phyloP scores from a whole-genome alignment of 192 early-diverging fungal genomes.

The Gryganskiella cystojenkinii region DNA sequence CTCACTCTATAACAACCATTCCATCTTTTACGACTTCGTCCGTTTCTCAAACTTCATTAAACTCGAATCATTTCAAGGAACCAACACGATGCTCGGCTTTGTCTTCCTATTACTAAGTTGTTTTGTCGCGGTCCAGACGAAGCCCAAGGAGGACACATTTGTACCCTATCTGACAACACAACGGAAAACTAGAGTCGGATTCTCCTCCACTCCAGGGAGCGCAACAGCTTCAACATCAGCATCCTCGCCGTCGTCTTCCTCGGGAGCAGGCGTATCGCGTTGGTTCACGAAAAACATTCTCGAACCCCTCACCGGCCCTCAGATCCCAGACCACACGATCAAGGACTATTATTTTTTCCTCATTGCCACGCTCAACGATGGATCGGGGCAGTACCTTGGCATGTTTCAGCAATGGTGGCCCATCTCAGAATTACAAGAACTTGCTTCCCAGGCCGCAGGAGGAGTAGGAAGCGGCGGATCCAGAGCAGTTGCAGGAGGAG shows the following conservation, averaged over 20 bases:
- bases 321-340: conserved; percentile 45
- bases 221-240: not conserved
- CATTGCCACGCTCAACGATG: conserved; percentile 41
- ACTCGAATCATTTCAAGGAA: too few species aligned
- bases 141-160: conserved; percentile 46
- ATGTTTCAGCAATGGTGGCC: conserved; percentile 47
- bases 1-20: too few species aligned
- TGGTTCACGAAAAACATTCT: conserved; percentile 50
- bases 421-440: conserved; percentile 40
- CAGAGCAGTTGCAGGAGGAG: not conserved
- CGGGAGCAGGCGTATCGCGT: conserved; percentile 13
- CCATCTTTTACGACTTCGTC: too few species aligned
- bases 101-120: conserved; percentile 23
- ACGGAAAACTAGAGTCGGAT: conserved; percentile 15
- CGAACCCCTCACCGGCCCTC: conserved; percentile 28
- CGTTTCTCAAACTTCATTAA: too few species aligned
- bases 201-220: not conserved
- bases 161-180: conserved; percentile 30
- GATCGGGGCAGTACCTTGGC: conserved; percentile 50
- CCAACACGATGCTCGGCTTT: conserved; percentile 20
- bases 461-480: not conserved
- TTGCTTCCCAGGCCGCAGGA: not conserved
- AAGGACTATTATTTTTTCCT: conserved; percentile 50
- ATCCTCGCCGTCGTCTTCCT: not conserved
- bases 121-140: conserved; percentile 40